Conservation (phyloP, 1,284 basidiomycete genomes). For the Trichosporon ovoides region DNA sequence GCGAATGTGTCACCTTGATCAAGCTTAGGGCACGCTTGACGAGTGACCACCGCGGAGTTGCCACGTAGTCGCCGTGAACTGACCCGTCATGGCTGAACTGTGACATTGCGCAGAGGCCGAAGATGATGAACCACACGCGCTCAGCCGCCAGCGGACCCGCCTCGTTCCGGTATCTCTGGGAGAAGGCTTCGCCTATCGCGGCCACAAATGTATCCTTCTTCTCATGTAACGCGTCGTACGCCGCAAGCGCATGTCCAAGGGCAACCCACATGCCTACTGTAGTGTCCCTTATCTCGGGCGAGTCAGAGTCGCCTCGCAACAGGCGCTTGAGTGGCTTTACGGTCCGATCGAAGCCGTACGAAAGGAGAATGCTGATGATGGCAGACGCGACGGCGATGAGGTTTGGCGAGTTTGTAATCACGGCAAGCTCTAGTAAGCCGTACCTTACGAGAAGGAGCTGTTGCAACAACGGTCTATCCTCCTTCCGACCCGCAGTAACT, state of each 20-base stretch:
- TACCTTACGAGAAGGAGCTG: slow-evolving; percentile 55
- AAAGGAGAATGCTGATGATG: slow-evolving; percentile 56
- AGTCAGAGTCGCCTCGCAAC: slow-evolving; percentile 40
- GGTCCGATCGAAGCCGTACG: slow-evolving; percentile 55
- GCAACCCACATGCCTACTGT: slow-evolving; percentile 71
- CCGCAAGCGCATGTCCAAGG: slow-evolving; percentile 56
- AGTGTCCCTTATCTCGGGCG: slow-evolving; percentile 49
- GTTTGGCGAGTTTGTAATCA: slow-evolving; percentile 1
- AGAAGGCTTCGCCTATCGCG: slow-evolving; percentile 43
- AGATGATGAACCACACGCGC: slow-evolving; percentile 64
- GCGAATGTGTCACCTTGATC: slow-evolving; percentile 58
- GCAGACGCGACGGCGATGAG: slow-evolving; percentile 26
- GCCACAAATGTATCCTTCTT: slow-evolving; percentile 42
- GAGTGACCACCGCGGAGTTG: slow-evolving; percentile 65
- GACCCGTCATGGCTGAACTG: slow-evolving; percentile 69
- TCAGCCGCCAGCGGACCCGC: slow-evolving; percentile 59
- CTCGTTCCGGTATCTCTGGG: slow-evolving; percentile 32
- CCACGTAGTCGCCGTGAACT: slow-evolving; percentile 41
- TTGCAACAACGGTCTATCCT: slow-evolving; percentile 13
- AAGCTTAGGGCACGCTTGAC: slow-evolving; percentile 58
- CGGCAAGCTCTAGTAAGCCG: slow-evolving; percentile 59
- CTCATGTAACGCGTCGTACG: slow-evolving; percentile 11
- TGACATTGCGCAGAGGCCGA: slow-evolving; percentile 66
- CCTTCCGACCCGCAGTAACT: slow-evolving; percentile 9
- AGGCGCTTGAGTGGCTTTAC: slow-evolving; percentile 50